Evolutionary conservation across 352 stramenopile species (phyloP).

Genomic region (Pythium volutum): DNA sequence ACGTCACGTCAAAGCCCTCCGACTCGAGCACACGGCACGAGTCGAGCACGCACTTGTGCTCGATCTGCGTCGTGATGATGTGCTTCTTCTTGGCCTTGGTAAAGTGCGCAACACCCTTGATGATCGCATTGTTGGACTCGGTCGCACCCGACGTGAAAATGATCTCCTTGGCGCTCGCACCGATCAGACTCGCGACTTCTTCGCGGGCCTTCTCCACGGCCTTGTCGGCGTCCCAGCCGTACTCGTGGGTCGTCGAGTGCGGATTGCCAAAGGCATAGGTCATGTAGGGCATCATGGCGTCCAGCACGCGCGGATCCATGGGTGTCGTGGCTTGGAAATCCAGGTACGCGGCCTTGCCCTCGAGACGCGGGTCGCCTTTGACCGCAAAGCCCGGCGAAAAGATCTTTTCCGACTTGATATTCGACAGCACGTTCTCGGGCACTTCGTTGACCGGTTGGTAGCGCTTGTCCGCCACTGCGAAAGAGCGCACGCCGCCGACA

Average conservation of each 20-base stretch:
- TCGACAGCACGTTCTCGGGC: slow-evolving; percentile 84
- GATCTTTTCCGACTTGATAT: slow-evolving; percentile 68
- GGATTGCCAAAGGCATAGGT: slow-evolving; percentile 97
- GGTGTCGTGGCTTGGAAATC: slow-evolving; percentile 98
- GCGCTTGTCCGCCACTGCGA: slow-evolving; percentile 67
- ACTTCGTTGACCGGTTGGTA: slow-evolving; percentile 81
- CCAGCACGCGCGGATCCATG: slow-evolving; percentile 97
- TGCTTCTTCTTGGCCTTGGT: slow-evolving; percentile 96
- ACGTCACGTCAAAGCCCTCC: slow-evolving; percentile 98
- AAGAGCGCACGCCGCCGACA: slow-evolving; percentile 14
- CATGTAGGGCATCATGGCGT: slow-evolving; percentile 98
- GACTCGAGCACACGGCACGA: slow-evolving; percentile 96
- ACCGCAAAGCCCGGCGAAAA: slow-evolving; percentile 85
- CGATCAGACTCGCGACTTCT: slow-evolving; percentile 92
- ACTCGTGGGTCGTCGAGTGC: slow-evolving; percentile 98
- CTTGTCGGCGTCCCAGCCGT: slow-evolving; percentile 97
- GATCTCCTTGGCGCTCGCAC: slow-evolving; percentile 97
- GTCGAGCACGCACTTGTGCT: slow-evolving; percentile 98
- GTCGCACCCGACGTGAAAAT: slow-evolving; percentile 99
- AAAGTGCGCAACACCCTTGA: slow-evolving; percentile 98
- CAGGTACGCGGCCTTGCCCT: slow-evolving; percentile 90
- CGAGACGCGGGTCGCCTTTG: slow-evolving; percentile 55
- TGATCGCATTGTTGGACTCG: slow-evolving; percentile 98
- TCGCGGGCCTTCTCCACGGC: slow-evolving; percentile 91
- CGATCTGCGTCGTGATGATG: slow-evolving; percentile 98